These are phyloP conservation scores for Volvariella volvacea DNA, from an alignment of 1,284 basidiomycete species.

Conservation along the genomic window DNA sequence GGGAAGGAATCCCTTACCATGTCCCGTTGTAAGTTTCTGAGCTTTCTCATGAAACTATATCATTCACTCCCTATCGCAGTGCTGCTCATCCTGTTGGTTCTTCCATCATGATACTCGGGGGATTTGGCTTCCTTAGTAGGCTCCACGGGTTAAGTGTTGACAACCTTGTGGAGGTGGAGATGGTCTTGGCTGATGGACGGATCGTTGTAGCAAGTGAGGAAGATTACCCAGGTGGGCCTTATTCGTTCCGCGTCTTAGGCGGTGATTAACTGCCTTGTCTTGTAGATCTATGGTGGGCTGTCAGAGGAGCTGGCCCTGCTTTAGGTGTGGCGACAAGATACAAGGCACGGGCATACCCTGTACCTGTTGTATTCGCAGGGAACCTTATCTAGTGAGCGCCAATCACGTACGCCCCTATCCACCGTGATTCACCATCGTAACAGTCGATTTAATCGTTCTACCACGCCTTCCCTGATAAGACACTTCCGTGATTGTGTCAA, in stretches of 20 bases:
- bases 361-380: constrained; percentile 85
- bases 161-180: constrained; percentile 79
- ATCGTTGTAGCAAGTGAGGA: constrained; percentile 67
- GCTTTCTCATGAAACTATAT: constrained; percentile 8
- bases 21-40: constrained; percentile 64
- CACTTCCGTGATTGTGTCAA: constrained; percentile 93
- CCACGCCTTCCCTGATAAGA: constrained; percentile 80
- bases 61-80: constrained; percentile 26
- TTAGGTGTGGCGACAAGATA: constrained; percentile 86
- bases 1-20: constrained; percentile 69
- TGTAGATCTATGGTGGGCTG: constrained; percentile 83
- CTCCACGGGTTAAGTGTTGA: constrained; percentile 82
- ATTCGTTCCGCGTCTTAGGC: neutral
- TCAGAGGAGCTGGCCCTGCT: constrained; percentile 79
- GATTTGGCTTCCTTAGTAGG: constrained; percentile 85
- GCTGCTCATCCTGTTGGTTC: constrained; percentile 75
- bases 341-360: constrained; percentile 78
- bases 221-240: constrained; percentile 50
- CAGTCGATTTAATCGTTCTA: constrained; percentile 79
- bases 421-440: neutral
- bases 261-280: neutral
- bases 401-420: neutral
- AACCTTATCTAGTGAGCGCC: constrained; percentile 80
- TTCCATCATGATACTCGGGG: constrained; percentile 80
- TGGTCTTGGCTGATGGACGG: constrained; percentile 75